phyloP scores from a whole-genome alignment of 257 asterid species.

The Mitragyna speciosa region DNA sequence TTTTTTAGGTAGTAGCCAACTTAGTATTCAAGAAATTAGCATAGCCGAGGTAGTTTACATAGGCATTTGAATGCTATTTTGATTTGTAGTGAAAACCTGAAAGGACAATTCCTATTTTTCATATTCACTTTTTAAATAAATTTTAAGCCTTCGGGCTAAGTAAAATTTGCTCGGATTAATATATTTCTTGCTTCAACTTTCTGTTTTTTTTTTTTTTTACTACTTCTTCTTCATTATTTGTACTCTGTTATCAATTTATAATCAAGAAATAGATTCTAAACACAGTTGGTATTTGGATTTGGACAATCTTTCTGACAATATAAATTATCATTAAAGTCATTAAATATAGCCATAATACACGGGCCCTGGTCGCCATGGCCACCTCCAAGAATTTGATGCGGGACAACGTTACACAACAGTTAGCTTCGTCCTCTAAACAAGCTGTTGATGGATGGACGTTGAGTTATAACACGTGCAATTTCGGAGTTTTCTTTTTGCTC shows the following conservation, averaged over 20 bases:
- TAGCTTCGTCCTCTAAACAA: background rate
- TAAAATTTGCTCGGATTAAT: too few species aligned
- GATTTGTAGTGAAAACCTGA: too few species aligned
- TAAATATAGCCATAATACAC: constrained; percentile 28
- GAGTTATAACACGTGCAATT: background rate
- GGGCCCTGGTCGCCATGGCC: constrained; percentile 33
- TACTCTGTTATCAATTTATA: constrained; percentile 7
- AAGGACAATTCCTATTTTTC: too few species aligned
- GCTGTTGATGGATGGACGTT: background rate
- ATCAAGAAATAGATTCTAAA: background rate
- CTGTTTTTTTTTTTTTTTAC: too few species aligned
- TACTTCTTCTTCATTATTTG: background rate
- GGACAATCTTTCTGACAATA: background rate
- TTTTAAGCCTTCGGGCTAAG: too few species aligned
- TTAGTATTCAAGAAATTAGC: too few species aligned
- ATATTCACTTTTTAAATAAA: too few species aligned
- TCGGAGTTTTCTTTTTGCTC: background rate
- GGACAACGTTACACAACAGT: background rate
- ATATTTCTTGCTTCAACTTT: too few species aligned
- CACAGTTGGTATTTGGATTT: background rate
- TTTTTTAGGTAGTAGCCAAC: too few species aligned
- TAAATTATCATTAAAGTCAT: background rate
- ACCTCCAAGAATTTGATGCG: constrained; percentile 21
- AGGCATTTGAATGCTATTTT: too few species aligned
- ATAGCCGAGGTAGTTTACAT: too few species aligned